Percentiles rank a stretch among this genome's conserved stretches.
phyloP scores from a whole-genome alignment of 1,284 basidiomycete genomes.

The Ganoderma multipileum region DNA sequence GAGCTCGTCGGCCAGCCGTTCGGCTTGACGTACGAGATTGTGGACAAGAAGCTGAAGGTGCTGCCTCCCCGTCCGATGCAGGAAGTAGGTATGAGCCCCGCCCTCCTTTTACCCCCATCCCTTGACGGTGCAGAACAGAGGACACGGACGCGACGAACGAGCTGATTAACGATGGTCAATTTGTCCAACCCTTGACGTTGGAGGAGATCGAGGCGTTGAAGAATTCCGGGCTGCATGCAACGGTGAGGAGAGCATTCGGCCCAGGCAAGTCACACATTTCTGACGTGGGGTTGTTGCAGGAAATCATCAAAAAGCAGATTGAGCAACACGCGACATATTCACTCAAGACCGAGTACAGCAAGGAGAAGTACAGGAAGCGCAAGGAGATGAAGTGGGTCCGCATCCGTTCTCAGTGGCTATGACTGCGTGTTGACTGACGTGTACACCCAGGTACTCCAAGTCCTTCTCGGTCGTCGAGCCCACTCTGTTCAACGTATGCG shows the following conservation, averaged over 20 bases:
- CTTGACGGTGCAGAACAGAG: conserved; percentile 55
- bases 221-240: conserved; percentile 75
- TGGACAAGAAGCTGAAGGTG: conserved; percentile 67
- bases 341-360: conserved; percentile 95
- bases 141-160: conserved; percentile 92
- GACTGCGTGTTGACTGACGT: conserved; percentile 8
- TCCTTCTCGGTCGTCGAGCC: conserved; percentile 91
- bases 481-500: conserved; percentile 86
- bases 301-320: conserved; percentile 93
- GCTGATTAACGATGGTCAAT: conserved; percentile 82
- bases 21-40: conserved; percentile 81
- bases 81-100: conserved; percentile 67
- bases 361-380: conserved; percentile 94
- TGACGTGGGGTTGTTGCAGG: conserved; percentile 51
- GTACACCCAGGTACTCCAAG: conserved; percentile 76
- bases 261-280: conserved; percentile 10
- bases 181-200: conserved; percentile 79
- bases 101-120: conserved; percentile 1
- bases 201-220: conserved; percentile 86
- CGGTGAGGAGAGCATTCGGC: conserved; percentile 51
- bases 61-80: conserved; percentile 69
- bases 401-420: neutral
- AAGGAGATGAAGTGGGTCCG: conserved; percentile 89
- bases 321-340: conserved; percentile 90
- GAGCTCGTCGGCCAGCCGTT: conserved; percentile 77